phyloP scores from a whole-genome alignment of 768 basidiomycete species.

The Trametes cubensis region DNA sequence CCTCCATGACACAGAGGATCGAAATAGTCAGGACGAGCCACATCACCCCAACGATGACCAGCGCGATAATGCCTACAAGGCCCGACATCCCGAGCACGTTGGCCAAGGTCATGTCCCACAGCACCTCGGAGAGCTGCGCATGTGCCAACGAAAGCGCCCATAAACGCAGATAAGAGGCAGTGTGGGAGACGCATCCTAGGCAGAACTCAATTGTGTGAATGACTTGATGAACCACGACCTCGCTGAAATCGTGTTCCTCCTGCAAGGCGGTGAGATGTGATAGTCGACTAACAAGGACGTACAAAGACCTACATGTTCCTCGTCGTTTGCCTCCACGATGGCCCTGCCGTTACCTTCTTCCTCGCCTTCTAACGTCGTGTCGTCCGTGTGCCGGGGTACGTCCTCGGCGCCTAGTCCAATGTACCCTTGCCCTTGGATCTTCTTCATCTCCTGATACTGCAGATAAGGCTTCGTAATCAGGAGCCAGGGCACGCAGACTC shows the following conservation, averaged over 20 bases:
- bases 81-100: constrained; percentile 61
- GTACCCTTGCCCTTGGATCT: constrained; percentile 84
- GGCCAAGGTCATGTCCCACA: constrained; percentile 87
- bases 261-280: constrained; percentile 32
- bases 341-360: constrained; percentile 80
- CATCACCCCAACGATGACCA: constrained; percentile 55
- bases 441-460: constrained; percentile 86
- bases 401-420: constrained; percentile 64
- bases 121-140: constrained; percentile 93
- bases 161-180: constrained; percentile 88
- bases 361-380: constrained; percentile 71
- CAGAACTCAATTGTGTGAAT: constrained; percentile 99
- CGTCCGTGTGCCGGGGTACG: constrained; percentile 53
- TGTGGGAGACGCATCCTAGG: constrained; percentile 97
- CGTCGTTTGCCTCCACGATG: constrained; percentile 71
- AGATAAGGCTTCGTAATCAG: constrained; percentile 91
- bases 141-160: constrained; percentile 99
- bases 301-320: constrained; percentile 66
- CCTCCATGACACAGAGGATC: constrained; percentile 95
- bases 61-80: constrained; percentile 52
- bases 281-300: constrained; percentile 24
- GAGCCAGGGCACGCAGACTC: constrained; percentile 94
- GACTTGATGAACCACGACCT: constrained; percentile 94
- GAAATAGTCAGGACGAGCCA: constrained; percentile 82
- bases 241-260: constrained; percentile 91